These are phyloP conservation scores for Ceratocystis albifundus DNA, from an alignment of 2,329 filamentous ascomycete genomes.

Conservation along the genomic window DNA sequence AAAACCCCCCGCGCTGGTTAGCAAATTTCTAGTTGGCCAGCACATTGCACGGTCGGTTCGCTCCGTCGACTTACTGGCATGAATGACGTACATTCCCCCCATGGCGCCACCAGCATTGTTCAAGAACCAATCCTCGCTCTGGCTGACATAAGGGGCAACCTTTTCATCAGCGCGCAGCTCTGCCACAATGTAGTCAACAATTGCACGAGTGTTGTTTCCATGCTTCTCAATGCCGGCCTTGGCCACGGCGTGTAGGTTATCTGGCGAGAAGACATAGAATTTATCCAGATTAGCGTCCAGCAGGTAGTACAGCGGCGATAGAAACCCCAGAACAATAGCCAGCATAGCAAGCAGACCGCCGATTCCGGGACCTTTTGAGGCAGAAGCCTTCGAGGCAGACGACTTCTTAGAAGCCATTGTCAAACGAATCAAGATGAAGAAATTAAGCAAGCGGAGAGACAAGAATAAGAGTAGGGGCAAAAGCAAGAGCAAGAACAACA, in stretches of 20 bases:
- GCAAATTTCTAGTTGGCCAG: slow-evolving; percentile 7
- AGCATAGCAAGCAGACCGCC: slow-evolving; percentile 38
- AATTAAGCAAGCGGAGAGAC: slow-evolving; percentile 12
- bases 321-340: slow-evolving; percentile 42
- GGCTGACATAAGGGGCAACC: slow-evolving; percentile 47
- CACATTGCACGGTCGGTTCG: neutral
- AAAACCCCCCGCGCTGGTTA: slow-evolving; percentile 7
- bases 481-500: slow-evolving; percentile 3
- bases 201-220: slow-evolving; percentile 60
- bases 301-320: slow-evolving; percentile 43
- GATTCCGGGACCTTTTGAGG: slow-evolving; percentile 25
- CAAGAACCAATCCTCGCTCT: slow-evolving; percentile 74
- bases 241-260: slow-evolving; percentile 57
- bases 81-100: slow-evolving; percentile 84
- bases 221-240: slow-evolving; percentile 53
- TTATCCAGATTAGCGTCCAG: slow-evolving; percentile 47
- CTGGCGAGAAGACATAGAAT: slow-evolving; percentile 66
- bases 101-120: slow-evolving; percentile 88
- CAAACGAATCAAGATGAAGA: slow-evolving; percentile 3
- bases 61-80: slow-evolving; percentile 52
- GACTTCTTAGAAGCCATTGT: slow-evolving; percentile 16
- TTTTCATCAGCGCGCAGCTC: slow-evolving; percentile 46
- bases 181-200: slow-evolving; percentile 57
- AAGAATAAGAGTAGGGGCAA: neutral
- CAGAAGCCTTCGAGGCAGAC: slow-evolving; percentile 16